Evolutionary conservation across 345 rosid species (phyloP), one percentile per base, ranked within the genome.

Genomic region (Lenwebbia sp.): DNA sequence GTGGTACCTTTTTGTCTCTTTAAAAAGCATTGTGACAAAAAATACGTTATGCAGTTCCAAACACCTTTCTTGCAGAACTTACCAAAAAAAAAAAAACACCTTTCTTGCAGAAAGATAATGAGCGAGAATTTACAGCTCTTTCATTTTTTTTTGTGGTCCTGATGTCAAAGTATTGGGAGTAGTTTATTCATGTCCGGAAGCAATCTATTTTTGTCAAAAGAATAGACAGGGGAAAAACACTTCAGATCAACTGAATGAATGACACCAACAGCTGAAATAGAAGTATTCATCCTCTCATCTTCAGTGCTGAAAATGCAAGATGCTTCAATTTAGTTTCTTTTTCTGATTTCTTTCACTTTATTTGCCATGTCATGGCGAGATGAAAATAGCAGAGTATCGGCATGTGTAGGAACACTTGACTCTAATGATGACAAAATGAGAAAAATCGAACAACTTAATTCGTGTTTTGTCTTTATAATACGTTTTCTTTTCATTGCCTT

Each of bases 1-100:
- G 96, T 97, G 98, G 99, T 97, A 94, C 44, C 53, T 87, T 7
- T 7, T 84, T 40, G 30, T 85, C 82, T 86, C 47, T 82, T 86
- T 40, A 33, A 62, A n/a, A 83, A 47, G 10, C 30, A 52, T 83
- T 0, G n/a, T n/a, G 57, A 52, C 84, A 17, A 50, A 26, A 47
- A n/a, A 49, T 33, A 51, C 26, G 13, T 82, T 28, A 51, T 51
- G 26, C 4, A 7, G 55, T 82, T 82, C 14, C 54, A 50, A 50
- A 82, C 13, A 37, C 75, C n/a, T n/a, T n/a, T n/a, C n/a, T n/a
- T n/a, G n/a, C n/a, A n/a, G n/a, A n/a, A n/a, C n/a, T n/a, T n/a
- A n/a, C n/a, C n/a, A n/a, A n/a, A n/a, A n/a, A n/a, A n/a, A n/a
- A n/a, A n/a, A n/a, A n/a, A n/a, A n/a, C n/a, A n/a, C n/a, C n/a